A percentile compares a stretch with the other conserved stretches of the same genome.
phyloP scores from a whole-genome alignment of 2,329 filamentous ascomycete species.

The Chaetomiaceae sp. region DNA sequence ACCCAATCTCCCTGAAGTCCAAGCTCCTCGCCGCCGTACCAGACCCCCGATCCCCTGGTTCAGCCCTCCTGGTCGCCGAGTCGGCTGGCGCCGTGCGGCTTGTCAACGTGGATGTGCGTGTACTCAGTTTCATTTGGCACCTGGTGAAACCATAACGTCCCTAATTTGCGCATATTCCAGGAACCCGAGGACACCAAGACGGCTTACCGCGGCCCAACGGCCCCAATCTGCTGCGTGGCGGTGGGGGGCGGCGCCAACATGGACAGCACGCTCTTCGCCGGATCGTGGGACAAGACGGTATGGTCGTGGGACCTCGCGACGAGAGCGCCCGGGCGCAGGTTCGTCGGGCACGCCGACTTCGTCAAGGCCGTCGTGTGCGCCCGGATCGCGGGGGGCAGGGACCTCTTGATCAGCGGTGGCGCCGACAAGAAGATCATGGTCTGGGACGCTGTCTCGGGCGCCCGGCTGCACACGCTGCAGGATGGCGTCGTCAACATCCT shows the following conservation, averaged over 20 bases:
- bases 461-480: constrained; percentile 68
- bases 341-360: constrained; percentile 80
- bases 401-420: constrained; percentile 66
- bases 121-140: background rate
- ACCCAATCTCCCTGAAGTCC: constrained; percentile 71
- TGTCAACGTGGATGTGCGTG: constrained; percentile 64
- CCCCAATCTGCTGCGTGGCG: constrained; percentile 73
- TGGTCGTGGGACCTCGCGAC: constrained; percentile 74
- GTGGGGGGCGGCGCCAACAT: constrained; percentile 52
- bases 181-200: constrained; percentile 35
- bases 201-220: constrained; percentile 65
- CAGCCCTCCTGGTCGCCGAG: constrained; percentile 72
- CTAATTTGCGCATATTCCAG: constrained; percentile 23
- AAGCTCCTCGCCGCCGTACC: constrained; percentile 73
- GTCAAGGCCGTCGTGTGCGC: constrained; percentile 71
- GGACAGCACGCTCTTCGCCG: constrained; percentile 67
- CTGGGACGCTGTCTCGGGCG: constrained; percentile 67
- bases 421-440: constrained; percentile 76
- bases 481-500: constrained; percentile 65
- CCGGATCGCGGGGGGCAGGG: constrained; percentile 52
- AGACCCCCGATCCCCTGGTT: constrained; percentile 56
- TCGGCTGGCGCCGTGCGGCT: constrained; percentile 74
- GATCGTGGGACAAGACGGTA: constrained; percentile 89
- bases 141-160: background rate
- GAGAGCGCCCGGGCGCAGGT: constrained; percentile 49